A percentile compares a stretch with the other conserved stretches of the same genome.
Conservation (phyloP, 441 rosid species). For the Adansonia madagascariensis region DNA sequence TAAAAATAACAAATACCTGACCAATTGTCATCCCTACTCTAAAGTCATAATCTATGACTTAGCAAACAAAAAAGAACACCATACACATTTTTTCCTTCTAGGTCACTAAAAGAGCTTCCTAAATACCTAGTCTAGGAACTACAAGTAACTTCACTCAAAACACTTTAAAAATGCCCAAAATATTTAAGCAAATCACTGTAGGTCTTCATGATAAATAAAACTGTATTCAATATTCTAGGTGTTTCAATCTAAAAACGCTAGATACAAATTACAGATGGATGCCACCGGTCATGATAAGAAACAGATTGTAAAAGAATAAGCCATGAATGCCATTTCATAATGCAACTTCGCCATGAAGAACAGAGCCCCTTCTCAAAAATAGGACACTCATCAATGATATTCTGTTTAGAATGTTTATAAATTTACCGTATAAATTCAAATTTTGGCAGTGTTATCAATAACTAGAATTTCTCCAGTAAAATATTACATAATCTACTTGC, state of each 20-base stretch:
- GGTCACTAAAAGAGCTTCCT: background rate
- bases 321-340: background rate
- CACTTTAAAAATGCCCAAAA: background rate
- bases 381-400: background rate
- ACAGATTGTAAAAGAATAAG: background rate
- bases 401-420: background rate
- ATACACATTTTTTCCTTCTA: background rate
- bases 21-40: background rate
- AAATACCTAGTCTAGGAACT: constrained; percentile 4
- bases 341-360: constrained; percentile 11
- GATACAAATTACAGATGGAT: background rate
- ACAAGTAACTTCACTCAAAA: background rate
- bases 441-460: background rate
- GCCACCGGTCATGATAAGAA: background rate
- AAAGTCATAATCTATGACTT: background rate
- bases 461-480: background rate
- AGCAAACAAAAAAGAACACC: background rate
- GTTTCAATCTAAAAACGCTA: background rate
- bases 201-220: constrained; percentile 1
- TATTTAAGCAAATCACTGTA: background rate
- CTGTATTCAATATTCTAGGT: background rate
- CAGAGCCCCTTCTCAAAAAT: background rate
- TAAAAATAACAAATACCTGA: background rate
- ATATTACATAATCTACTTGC: background rate
- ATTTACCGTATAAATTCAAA: constrained; percentile 6